phyloP scores from a whole-genome alignment of 2,329 filamentous ascomycete species.

The Diaporthe citri region DNA sequence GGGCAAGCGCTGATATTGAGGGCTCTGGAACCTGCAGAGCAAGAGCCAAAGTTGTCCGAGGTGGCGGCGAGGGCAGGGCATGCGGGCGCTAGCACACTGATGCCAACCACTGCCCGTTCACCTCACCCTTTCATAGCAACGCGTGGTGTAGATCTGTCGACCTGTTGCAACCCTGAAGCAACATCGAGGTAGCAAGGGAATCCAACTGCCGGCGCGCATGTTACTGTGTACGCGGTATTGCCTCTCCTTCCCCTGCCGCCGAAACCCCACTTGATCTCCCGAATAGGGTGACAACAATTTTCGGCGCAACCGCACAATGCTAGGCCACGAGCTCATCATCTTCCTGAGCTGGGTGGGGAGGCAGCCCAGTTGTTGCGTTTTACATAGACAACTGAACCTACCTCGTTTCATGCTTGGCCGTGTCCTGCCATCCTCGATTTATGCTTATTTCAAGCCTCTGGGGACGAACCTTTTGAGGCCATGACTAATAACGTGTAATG shows the following conservation, averaged over 20 bases:
- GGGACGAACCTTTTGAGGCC: background rate
- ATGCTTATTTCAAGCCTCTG: background rate
- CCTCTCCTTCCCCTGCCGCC: background rate
- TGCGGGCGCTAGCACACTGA: background rate
- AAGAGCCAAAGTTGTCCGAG: background rate
- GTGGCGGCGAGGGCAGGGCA: background rate
- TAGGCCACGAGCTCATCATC: background rate
- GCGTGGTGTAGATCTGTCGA: background rate
- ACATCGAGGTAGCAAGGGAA: background rate
- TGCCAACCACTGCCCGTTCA: background rate
- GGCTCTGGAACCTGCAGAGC: background rate
- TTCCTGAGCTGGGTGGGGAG: background rate
- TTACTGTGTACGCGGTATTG: background rate
- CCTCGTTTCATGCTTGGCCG: slow-evolving; percentile 4
- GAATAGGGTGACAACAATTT: background rate
- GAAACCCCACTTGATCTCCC: background rate
- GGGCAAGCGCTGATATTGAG: background rate
- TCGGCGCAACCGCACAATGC: background rate
- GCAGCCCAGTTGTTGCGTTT: background rate
- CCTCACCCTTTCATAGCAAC: background rate
- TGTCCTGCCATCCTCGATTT: background rate
- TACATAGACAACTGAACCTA: background rate
- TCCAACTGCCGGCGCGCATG: slow-evolving; percentile 3
- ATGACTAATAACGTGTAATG: background rate
- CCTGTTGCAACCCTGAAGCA: background rate